phyloP scores from a whole-genome alignment of 2,329 filamentous ascomycete genomes.

The Huntiella omanensis region DNA sequence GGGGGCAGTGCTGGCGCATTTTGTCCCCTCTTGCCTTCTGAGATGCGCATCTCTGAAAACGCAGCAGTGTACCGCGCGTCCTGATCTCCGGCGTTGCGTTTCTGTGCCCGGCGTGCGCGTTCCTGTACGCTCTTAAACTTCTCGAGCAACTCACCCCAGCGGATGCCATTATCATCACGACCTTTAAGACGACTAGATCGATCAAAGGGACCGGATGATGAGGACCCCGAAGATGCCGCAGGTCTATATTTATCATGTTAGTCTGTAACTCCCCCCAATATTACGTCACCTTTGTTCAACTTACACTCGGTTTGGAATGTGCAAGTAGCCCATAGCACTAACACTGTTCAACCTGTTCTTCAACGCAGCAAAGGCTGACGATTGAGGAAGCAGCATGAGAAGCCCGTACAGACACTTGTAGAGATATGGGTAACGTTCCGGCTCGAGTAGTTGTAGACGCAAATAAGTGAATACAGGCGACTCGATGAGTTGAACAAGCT shows the following conservation, averaged over 20 bases:
- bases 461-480: constrained; percentile 97
- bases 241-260: neutral
- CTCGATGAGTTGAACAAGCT: constrained; percentile 88
- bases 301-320: constrained; percentile 62
- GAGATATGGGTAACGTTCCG: constrained; percentile 81
- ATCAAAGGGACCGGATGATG: constrained; percentile 49
- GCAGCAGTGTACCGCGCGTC: constrained; percentile 29
- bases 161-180: constrained; percentile 67
- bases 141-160: constrained; percentile 82
- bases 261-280: no score
- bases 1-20: neutral
- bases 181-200: constrained; percentile 61
- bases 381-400: constrained; percentile 95
- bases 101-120: constrained; percentile 52
- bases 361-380: constrained; percentile 84
- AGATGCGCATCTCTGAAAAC: constrained; percentile 23
- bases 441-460: constrained; percentile 82
- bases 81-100: constrained; percentile 32
- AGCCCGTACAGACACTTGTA: constrained; percentile 97
- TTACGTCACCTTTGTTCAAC: constrained; percentile 19
- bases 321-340: constrained; percentile 87
- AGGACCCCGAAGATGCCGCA: constrained; percentile 12
- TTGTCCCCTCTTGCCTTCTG: constrained; percentile 22
- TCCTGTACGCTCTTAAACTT: constrained; percentile 91
- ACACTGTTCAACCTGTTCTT: constrained; percentile 96